Percentiles rank a stretch among this genome's conserved stretches.
These are phyloP conservation scores for Aaosphaeria arxii DNA, from an alignment of 2,329 filamentous ascomycete genomes.

Conservation along the genomic window DNA sequence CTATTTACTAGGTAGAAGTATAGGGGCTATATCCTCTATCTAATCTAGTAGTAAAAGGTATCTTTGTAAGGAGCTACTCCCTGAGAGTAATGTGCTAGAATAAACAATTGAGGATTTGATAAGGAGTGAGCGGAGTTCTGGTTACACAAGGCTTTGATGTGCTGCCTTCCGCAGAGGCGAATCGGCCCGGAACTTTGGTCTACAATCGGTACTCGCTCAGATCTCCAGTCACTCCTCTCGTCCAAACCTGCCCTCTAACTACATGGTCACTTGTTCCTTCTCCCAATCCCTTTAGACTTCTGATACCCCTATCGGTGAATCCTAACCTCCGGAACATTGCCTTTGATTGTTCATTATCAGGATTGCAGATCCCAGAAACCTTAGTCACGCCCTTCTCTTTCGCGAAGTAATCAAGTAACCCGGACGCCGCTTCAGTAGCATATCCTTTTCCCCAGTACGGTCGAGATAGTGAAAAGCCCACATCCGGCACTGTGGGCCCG, in stretches of 20 bases:
- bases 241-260: not conserved
- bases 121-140: too few relatives aligned
- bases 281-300: constrained; percentile 5
- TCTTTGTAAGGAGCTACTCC: not conserved
- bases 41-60: not conserved
- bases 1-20: not conserved
- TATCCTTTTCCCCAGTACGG: constrained; percentile 14
- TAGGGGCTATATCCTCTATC: not conserved
- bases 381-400: constrained; percentile 1
- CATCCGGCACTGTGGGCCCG: constrained; percentile 14
- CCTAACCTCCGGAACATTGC: constrained; percentile 15
- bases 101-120: too few relatives aligned
- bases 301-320: constrained; percentile 14
- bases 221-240: not conserved
- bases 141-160: too few relatives aligned
- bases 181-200: too few relatives aligned
- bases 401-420: constrained; percentile 4
- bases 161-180: too few relatives aligned
- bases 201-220: not conserved
- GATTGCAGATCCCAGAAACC: constrained; percentile 14
- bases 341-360: constrained; percentile 14
- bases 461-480: constrained; percentile 15
- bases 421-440: constrained; percentile 13
- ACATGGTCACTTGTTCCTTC: not conserved
- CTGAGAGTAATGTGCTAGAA: not conserved